These are phyloP conservation scores for Gelatoporia subvermispora DNA, from an alignment of 768 basidiomycete species.

Conservation along the genomic window DNA sequence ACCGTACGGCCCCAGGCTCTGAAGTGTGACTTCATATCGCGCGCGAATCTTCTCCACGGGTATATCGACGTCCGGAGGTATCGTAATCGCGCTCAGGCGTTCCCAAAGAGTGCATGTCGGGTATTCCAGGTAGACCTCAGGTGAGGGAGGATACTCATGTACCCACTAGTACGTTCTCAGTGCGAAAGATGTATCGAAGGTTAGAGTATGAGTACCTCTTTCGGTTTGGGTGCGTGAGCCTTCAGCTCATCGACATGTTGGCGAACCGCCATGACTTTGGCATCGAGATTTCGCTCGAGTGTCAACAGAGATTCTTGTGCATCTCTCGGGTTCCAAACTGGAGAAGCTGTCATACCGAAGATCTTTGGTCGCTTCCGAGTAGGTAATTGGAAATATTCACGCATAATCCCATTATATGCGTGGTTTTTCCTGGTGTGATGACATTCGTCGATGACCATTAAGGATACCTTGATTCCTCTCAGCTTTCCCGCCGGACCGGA, in stretches of 20 bases:
- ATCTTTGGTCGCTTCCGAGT: constrained; percentile 59
- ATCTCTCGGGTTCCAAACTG: constrained; percentile 76
- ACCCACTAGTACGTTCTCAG: constrained; percentile 41
- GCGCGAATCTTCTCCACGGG: constrained; percentile 56
- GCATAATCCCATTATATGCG: constrained; percentile 55
- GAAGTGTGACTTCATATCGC: constrained; percentile 56
- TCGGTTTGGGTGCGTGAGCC: constrained; percentile 56
- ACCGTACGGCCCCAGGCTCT: constrained; percentile 67
- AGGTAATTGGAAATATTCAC: constrained; percentile 46
- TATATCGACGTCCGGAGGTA: constrained; percentile 35
- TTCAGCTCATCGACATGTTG: constrained; percentile 63
- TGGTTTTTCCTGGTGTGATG: constrained; percentile 55
- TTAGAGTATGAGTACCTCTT: constrained; percentile 43
- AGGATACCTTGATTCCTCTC: constrained; percentile 37
- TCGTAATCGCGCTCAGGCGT: constrained; percentile 37
- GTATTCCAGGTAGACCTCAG: constrained; percentile 45
- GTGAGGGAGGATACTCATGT: constrained; percentile 50
- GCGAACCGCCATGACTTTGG: constrained; percentile 71
- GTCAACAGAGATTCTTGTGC: constrained; percentile 55
- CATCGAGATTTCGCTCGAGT: constrained; percentile 67
- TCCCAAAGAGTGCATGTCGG: constrained; percentile 53
- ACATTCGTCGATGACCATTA: constrained; percentile 55
- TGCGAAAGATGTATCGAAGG: background rate
- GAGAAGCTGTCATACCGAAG: constrained; percentile 93
- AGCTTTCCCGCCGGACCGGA: background rate